Evolutionary conservation across 805 yeast species (phyloP), one percentile per base, ranked within the genome.

Genomic region (Barnettozyma populi): DNA sequence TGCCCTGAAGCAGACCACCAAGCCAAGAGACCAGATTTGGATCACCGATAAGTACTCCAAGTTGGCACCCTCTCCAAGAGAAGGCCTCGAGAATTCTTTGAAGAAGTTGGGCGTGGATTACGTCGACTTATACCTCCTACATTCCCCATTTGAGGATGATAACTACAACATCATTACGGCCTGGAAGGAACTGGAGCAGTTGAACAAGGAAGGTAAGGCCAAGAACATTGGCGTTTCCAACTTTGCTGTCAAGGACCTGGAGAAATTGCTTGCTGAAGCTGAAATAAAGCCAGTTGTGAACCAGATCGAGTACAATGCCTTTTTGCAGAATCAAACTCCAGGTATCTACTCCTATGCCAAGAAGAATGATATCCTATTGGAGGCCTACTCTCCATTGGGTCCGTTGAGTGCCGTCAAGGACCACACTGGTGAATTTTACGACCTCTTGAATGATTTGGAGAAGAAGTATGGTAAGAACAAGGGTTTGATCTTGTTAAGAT

Each of bases 331-430:
- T 68, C 86, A 82, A 59, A 68, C 82, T 2, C 76, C 79, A 1
- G 84, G 79, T 3, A 68, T 73, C 47, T 71, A 73, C 41, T 74
- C 79, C 13, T 84, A 70, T 57, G 69, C 76, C 48, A 61, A 75
- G 54, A 57, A 73, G 39, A 56, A 84, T 44, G 66, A 64, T 31
- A 82, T 84, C 51, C 57, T 71, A 27, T 53, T 84, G 13, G 85
- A 79, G 59, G 89, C 87, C 1, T 86, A 82, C 63, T 73, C 82
- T 6, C 89, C 92, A 21, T 69, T 86, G 52, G 78, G 79, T 14
- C 87, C 90, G 5, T 60, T 84, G 36, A 72, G 72, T 51, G 78
- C 75, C 62, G 69, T 69, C 51, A 70, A 73, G 52, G 73, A 67
- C 16, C 70, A 61, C 56, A 70, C 67, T 19, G 71, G 62, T 46